Conservation (phyloP, 1,139 yeast genomes). For the Pichia sp. region DNA sequence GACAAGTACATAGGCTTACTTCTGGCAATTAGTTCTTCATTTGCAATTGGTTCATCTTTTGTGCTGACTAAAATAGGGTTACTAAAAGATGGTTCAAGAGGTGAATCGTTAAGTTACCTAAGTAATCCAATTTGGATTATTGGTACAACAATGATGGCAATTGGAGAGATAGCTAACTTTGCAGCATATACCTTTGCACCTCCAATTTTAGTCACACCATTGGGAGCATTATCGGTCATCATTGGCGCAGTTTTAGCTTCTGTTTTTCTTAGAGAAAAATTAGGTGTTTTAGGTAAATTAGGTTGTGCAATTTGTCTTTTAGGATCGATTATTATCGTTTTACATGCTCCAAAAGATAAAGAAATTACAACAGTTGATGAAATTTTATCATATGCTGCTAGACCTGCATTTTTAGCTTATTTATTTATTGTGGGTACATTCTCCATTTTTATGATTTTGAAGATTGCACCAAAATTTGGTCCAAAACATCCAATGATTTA, state of each 20-base stretch:
- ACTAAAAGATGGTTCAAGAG: constrained; percentile 57
- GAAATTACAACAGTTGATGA: constrained; percentile 87
- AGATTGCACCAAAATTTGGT: constrained; percentile 77
- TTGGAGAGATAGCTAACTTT: constrained; percentile 87
- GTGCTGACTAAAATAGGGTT: constrained; percentile 86
- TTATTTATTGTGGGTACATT: constrained; percentile 56
- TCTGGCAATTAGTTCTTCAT: constrained; percentile 78
- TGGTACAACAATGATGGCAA: constrained; percentile 85
- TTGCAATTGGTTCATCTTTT: constrained; percentile 87
- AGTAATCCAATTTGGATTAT: constrained; percentile 94
- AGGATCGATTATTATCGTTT: constrained; percentile 84
- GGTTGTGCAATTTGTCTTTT: constrained; percentile 89
- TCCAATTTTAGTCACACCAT: constrained; percentile 84
- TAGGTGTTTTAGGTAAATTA: constrained; percentile 85
- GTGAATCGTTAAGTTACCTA: constrained; percentile 68
- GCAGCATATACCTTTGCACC: constrained; percentile 97
- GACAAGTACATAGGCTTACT: constrained; percentile 89
- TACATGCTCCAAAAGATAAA: constrained; percentile 92
- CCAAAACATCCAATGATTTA: constrained; percentile 82
- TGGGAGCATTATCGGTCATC: constrained; percentile 85
- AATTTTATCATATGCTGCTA: constrained; percentile 70
- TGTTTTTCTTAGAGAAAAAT: constrained; percentile 73
- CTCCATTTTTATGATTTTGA: constrained; percentile 73
- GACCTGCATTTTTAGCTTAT: constrained; percentile 74
- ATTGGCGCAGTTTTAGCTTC: constrained; percentile 91